phyloP scores from a whole-genome alignment of 805 yeast species.

The Vanderwaltozyma tropicalis region DNA sequence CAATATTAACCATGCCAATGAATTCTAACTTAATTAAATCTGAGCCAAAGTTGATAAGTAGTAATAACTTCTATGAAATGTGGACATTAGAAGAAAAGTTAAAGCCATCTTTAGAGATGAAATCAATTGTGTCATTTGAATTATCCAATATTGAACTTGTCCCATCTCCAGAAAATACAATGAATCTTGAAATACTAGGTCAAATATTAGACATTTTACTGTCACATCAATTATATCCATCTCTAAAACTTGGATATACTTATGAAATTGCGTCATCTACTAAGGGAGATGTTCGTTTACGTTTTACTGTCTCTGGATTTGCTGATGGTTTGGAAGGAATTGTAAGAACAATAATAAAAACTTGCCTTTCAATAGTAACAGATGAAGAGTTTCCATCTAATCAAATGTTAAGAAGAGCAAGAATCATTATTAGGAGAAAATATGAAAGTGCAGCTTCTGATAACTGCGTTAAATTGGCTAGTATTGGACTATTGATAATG shows the following conservation, averaged over 20 bases:
- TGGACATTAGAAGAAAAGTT: constrained; percentile 40
- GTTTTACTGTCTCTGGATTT: constrained; percentile 48
- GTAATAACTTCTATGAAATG: constrained; percentile 33
- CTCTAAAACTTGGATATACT: constrained; percentile 43
- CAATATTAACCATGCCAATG: constrained; percentile 28
- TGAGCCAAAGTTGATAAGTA: constrained; percentile 31
- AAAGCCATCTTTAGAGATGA: constrained; percentile 16
- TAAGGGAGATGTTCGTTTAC: constrained; percentile 44
- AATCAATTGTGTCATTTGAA: constrained; percentile 38
- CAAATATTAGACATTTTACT: constrained; percentile 37
- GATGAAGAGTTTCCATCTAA: constrained; percentile 13
- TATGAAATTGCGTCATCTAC: constrained; percentile 48
- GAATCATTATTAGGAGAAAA: constrained; percentile 38
- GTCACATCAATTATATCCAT: constrained; percentile 37
- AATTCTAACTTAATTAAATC: constrained; percentile 19
- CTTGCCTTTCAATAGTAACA: constrained; percentile 20
- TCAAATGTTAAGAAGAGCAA: constrained; percentile 35
- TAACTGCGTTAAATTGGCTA: constrained; percentile 39
- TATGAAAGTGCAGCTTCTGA: constrained; percentile 36
- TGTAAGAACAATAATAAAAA: constrained; percentile 27
- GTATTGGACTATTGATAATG: constrained; percentile 40
- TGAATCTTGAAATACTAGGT: constrained; percentile 44
- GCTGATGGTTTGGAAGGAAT: constrained; percentile 30
- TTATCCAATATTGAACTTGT: constrained; percentile 26
- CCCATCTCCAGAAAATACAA: constrained; percentile 32